phyloP scores from a whole-genome alignment of 768 basidiomycete species.

The Phanerochaete sordida region DNA sequence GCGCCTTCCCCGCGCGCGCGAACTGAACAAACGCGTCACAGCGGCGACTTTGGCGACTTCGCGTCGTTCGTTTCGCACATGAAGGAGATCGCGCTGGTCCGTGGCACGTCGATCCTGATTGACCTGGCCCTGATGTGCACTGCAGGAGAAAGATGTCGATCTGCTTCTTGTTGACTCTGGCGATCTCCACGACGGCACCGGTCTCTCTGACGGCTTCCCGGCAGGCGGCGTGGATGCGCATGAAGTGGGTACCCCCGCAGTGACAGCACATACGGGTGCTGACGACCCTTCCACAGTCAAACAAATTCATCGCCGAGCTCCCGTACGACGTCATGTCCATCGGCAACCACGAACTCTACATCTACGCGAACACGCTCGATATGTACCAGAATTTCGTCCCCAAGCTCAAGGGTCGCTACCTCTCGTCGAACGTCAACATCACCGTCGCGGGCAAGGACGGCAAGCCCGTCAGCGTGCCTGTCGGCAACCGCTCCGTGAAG shows the following conservation, averaged over 20 bases:
- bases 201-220: constrained; percentile 73
- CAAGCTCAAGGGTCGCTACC: constrained; percentile 64
- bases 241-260: constrained; percentile 42
- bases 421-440: constrained; percentile 86
- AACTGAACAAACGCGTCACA: constrained; percentile 8
- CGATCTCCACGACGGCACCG: constrained; percentile 78
- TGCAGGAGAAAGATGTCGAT: constrained; percentile 68
- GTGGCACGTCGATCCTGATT: constrained; percentile 8
- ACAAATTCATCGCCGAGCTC: constrained; percentile 66
- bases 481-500: constrained; percentile 61
- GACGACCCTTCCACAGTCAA: constrained; percentile 42
- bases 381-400: constrained; percentile 72
- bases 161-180: constrained; percentile 80
- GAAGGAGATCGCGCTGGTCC: constrained; percentile 66
- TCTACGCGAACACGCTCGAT: constrained; percentile 61
- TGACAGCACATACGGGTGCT: neutral
- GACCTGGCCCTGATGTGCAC: neutral
- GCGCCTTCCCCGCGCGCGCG: neutral
- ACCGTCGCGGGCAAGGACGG: constrained; percentile 49
- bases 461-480: constrained; percentile 34
- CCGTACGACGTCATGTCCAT: constrained; percentile 83
- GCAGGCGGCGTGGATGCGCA: constrained; percentile 69
- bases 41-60: constrained; percentile 77
- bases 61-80: constrained; percentile 83
- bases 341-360: constrained; percentile 89